Evolutionary conservation across 257 asterid species (phyloP).

Genomic region (Primulina eburnea): DNA sequence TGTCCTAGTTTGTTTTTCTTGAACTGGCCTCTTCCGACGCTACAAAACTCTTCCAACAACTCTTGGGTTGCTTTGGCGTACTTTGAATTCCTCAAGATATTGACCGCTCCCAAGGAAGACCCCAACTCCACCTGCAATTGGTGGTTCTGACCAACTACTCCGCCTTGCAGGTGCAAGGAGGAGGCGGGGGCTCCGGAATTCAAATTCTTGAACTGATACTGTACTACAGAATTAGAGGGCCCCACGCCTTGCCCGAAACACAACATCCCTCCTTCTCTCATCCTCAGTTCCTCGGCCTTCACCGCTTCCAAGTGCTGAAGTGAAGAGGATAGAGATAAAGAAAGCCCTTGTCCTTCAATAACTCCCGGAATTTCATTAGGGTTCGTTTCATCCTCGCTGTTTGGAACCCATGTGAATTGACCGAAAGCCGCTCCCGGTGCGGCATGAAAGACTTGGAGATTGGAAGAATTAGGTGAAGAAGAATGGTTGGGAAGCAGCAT

Average conservation of each 20-base stretch:
- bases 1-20: slow-evolving; percentile 53
- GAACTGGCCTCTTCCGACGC: slow-evolving; percentile 78
- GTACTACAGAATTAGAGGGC: slow-evolving; percentile 30
- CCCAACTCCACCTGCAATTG: slow-evolving; percentile 48
- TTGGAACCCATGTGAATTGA: slow-evolving; percentile 65
- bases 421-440: slow-evolving; percentile 39
- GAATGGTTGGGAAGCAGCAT: slow-evolving; percentile 68
- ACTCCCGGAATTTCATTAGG: slow-evolving; percentile 55
- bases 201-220: slow-evolving; percentile 51
- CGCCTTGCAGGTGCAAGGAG: slow-evolving; percentile 26
- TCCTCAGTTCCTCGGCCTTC: slow-evolving; percentile 69
- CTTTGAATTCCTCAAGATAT: slow-evolving; percentile 58
- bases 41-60: slow-evolving; percentile 85
- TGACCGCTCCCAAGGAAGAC: slow-evolving; percentile 50
- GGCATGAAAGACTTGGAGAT: slow-evolving; percentile 42
- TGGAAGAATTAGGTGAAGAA: slow-evolving; percentile 27
- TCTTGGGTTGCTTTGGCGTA: slow-evolving; percentile 86
- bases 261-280: slow-evolving; percentile 66
- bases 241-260: slow-evolving; percentile 57
- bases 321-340: slow-evolving; percentile 76
- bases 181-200: slow-evolving; percentile 25
- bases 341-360: slow-evolving; percentile 75
- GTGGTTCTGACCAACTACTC: slow-evolving; percentile 29
- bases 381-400: slow-evolving; percentile 36
- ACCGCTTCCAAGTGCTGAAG: slow-evolving; percentile 68